Conservation (phyloP, 164 flowering plant genomes). For the Nelumbo lutea region DNA sequence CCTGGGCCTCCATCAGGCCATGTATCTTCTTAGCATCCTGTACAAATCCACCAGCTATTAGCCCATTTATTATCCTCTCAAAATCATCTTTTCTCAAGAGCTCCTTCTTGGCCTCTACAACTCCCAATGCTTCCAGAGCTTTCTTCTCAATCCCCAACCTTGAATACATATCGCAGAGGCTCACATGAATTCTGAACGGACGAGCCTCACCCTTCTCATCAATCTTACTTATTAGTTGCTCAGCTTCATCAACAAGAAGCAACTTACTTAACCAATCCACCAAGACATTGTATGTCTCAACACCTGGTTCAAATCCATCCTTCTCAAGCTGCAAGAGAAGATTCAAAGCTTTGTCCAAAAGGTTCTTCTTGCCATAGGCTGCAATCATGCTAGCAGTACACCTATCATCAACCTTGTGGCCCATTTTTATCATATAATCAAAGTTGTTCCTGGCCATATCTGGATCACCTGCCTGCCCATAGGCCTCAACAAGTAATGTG, state of each 20-base stretch:
- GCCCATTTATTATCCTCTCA: conserved; percentile 59
- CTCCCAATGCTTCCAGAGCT: conserved; percentile 60
- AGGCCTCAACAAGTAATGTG: conserved; percentile 69
- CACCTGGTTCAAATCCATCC: conserved; percentile 74
- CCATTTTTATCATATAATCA: conserved; percentile 53
- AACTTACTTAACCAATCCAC: conserved; percentile 79
- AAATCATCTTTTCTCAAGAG: conserved; percentile 43
- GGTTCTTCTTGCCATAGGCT: conserved; percentile 67
- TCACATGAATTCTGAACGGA: conserved; percentile 53
- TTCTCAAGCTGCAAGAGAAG: conserved; percentile 71
- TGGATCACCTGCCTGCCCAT: conserved; percentile 46
- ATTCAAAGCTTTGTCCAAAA: conserved; percentile 60
- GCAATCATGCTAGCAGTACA: conserved; percentile 68
- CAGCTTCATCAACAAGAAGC: conserved; percentile 74
- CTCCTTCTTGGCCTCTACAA: conserved; percentile 66
- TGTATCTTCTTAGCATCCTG: conserved; percentile 56
- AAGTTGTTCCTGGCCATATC: conserved; percentile 59
- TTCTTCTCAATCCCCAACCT: conserved; percentile 57
- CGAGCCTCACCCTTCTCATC: conserved; percentile 59
- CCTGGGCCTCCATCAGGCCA: conserved; percentile 54
- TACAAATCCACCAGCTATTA: conserved; percentile 51
- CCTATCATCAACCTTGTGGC: conserved; percentile 73
- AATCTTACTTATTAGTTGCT: conserved; percentile 57
- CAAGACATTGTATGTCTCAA: conserved; percentile 63
- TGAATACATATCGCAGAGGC: conserved; percentile 83